Conservation (phyloP, 2,329 filamentous ascomycete genomes). For the Pseudogymnoascus sp. region DNA sequence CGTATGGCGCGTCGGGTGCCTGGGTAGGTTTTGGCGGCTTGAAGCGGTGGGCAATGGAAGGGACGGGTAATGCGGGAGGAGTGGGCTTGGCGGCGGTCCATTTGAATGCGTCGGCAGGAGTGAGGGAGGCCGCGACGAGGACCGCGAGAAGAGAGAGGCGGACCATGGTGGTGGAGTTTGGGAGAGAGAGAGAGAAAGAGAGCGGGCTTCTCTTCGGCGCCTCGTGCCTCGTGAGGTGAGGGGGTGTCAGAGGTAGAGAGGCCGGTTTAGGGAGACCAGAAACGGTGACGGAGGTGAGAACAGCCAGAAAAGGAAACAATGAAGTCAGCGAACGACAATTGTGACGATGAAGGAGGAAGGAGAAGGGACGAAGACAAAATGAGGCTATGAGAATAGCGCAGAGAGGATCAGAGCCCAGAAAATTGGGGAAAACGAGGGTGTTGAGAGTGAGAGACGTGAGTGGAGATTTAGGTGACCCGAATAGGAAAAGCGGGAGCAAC, state of each 20-base stretch:
- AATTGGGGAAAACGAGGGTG: not conserved
- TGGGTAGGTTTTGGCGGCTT: constrained; percentile 26
- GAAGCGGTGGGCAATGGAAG: not conserved
- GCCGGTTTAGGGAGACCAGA: not conserved
- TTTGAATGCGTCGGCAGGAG: not conserved
- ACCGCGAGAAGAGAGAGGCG: not conserved
- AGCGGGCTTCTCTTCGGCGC: not conserved
- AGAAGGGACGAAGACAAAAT: not conserved
- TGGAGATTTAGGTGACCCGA: not conserved
- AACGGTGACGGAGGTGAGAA: not conserved
- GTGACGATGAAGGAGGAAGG: not conserved
- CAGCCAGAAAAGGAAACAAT: not conserved
- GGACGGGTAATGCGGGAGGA: not conserved
- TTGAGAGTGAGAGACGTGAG: not conserved
- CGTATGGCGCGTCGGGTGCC: constrained; percentile 16
- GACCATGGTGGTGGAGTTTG: not conserved
- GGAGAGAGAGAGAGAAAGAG: not conserved
- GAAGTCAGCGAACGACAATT: not conserved
- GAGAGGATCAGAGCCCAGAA: no score
- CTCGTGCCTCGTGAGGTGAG: not conserved
- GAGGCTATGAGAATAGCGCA: not conserved
- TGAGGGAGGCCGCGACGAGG: not conserved
- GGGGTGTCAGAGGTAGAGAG: not conserved
- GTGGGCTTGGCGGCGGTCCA: not conserved
- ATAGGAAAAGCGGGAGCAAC: not conserved